Conservation (phyloP, 768 basidiomycete genomes). For the Galerina marginata region DNA sequence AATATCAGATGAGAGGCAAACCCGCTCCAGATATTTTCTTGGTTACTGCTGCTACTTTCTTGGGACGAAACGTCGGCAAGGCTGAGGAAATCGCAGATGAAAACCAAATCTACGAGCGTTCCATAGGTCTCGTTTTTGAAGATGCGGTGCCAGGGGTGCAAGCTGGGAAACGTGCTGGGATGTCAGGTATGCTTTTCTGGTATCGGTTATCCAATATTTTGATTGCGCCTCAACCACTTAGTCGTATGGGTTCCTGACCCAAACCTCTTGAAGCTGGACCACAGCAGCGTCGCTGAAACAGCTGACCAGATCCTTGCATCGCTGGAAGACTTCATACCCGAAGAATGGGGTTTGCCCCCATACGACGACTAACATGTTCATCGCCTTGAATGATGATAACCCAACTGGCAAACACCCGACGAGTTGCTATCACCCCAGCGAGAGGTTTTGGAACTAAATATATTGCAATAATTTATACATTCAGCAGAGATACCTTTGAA, state of each 20-base stretch:
- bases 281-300: slow-evolving; percentile 46
- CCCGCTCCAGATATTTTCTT: slow-evolving; percentile 86
- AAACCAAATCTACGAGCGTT: slow-evolving; percentile 51
- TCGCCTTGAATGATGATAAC: no score
- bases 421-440: no score
- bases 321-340: slow-evolving; percentile 77
- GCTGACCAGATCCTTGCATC: slow-evolving; percentile 67
- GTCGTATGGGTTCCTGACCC: slow-evolving; percentile 88
- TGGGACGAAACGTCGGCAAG: slow-evolving; percentile 62
- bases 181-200: slow-evolving; percentile 64
- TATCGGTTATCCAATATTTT: neutral
- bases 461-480: no score
- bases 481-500: no score
- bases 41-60: slow-evolving; percentile 64
- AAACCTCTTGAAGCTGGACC: slow-evolving; percentile 60
- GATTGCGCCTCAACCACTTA: slow-evolving; percentile 31
- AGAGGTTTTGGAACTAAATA: no score
- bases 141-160: slow-evolving; percentile 79
- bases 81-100: slow-evolving; percentile 38
- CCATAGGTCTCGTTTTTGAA: slow-evolving; percentile 80
- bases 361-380: slow-evolving; percentile 38
- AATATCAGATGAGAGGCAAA: slow-evolving; percentile 67
- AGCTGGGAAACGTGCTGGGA: slow-evolving; percentile 83
- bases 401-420: no score
- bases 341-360: slow-evolving; percentile 83